Percentiles rank a stretch among this genome's conserved stretches.
Evolutionary conservation across 441 rosid species (phyloP).

Genomic region (Erodium texanum): DNA sequence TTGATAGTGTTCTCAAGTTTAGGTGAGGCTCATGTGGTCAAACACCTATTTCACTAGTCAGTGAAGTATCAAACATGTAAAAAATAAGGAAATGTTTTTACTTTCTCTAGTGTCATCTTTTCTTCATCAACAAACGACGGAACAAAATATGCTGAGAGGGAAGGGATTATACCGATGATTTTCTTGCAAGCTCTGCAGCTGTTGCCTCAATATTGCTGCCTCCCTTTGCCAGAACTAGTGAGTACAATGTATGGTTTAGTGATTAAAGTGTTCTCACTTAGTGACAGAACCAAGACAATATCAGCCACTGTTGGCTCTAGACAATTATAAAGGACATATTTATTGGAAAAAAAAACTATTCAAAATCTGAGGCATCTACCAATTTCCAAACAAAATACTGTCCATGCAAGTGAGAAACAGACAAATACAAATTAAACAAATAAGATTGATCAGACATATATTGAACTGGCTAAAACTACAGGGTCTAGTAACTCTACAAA

Average conservation of each 20-base stretch:
- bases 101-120: not conserved
- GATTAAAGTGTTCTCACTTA: not conserved
- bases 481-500: no score
- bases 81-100: not conserved
- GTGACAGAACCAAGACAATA: not conserved
- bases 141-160: conserved; percentile 9
- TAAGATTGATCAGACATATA: no score
- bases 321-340: not conserved
- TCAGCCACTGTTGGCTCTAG: not conserved
- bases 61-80: not conserved
- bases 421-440: no score
- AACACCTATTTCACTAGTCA: not conserved
- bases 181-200: conserved; percentile 68
- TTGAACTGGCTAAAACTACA: no score
- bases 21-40: not conserved
- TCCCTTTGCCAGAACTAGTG: conserved; percentile 82
- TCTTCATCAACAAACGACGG: not conserved
- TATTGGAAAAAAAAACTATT: not conserved
- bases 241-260: conserved; percentile 16
- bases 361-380: not conserved
- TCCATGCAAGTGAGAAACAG: no score
- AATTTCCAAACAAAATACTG: not conserved
- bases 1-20: not conserved
- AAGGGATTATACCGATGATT: conserved; percentile 57
- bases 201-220: conserved; percentile 69